These are phyloP conservation scores for Psilocybe azurescens DNA, from an alignment of 768 basidiomycete species.

Conservation along the genomic window DNA sequence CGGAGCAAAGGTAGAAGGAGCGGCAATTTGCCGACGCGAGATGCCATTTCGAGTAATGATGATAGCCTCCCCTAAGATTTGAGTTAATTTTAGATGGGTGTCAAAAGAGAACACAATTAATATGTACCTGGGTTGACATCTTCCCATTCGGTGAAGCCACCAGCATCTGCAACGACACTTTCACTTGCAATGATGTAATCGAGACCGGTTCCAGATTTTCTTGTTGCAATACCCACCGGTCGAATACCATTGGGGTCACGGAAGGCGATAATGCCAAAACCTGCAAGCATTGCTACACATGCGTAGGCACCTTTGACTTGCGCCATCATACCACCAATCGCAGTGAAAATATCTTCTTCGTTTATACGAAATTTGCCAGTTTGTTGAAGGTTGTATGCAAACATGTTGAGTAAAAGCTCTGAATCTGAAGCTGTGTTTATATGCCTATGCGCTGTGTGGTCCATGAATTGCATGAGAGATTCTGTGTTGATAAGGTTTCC, in stretches of 20 bases:
- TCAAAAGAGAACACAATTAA: neutral
- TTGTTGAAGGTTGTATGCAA: conserved; percentile 96
- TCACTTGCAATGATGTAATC: conserved; percentile 96
- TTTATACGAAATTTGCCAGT: conserved; percentile 99
- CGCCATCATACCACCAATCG: conserved; percentile 87
- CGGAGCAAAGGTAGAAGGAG: conserved; percentile 82
- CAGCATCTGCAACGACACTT: conserved; percentile 94
- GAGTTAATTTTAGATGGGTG: conserved; percentile 12
- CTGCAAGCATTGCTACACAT: conserved; percentile 98
- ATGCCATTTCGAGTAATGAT: conserved; percentile 89
- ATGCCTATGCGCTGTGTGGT: conserved; percentile 94
- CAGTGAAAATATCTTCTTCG: conserved; percentile 98
- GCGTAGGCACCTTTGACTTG: conserved; percentile 94
- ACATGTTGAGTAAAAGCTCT: conserved; percentile 95
- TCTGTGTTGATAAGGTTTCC: conserved; percentile 96
- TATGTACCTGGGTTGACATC: conserved; percentile 86
- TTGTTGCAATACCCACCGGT: conserved; percentile 84
- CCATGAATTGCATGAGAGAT: conserved; percentile 89
- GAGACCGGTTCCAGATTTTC: conserved; percentile 60
- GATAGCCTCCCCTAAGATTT: conserved; percentile 81
- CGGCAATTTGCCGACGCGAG: conserved; percentile 73
- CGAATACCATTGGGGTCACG: conserved; percentile 98
- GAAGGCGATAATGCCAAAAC: conserved; percentile 98
- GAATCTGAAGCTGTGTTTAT: conserved; percentile 99
- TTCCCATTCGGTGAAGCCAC: conserved; percentile 91